A percentile compares a stretch with the other conserved stretches of the same genome.
Evolutionary conservation across 2,329 filamentous ascomycete species (phyloP).

Genomic region (Fusarium devonianum): DNA sequence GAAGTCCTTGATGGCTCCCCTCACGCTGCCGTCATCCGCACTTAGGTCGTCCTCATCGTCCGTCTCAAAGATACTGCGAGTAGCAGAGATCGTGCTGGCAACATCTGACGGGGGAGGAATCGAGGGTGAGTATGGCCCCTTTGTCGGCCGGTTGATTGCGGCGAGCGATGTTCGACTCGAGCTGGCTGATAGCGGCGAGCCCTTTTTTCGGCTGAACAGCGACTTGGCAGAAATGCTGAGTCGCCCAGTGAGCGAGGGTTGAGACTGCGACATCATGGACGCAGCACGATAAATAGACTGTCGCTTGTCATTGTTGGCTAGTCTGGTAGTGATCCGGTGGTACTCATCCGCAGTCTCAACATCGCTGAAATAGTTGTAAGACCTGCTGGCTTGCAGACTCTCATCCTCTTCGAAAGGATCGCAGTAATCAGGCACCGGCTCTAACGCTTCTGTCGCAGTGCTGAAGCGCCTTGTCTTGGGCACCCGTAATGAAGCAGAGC

Average conservation of each 20-base stretch:
- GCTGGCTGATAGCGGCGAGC: conserved; percentile 25
- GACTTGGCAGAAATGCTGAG: conserved; percentile 41
- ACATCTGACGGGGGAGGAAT: conserved; percentile 18
- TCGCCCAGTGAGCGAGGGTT: conserved; percentile 31
- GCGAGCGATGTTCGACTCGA: conserved; percentile 20
- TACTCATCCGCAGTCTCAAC: conserved; percentile 46
- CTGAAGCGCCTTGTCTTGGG: conserved; percentile 27
- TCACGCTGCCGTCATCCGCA: conserved; percentile 28
- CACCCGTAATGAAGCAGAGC: conserved; percentile 24
- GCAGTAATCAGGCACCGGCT: conserved; percentile 9
- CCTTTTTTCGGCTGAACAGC: conserved; percentile 41
- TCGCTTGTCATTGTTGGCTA: conserved; percentile 41
- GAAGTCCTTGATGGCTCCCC: conserved; percentile 34
- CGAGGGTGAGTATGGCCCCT: conserved; percentile 24
- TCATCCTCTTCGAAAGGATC: conserved; percentile 25
- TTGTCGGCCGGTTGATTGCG: conserved; percentile 26
- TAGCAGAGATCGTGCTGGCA: conserved; percentile 19
- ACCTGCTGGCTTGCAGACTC: conserved; percentile 24
- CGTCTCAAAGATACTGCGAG: conserved; percentile 46
- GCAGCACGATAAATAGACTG: conserved; percentile 23
- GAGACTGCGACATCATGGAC: conserved; percentile 21
- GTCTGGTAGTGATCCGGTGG: conserved; percentile 45
- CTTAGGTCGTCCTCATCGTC: conserved; percentile 42
- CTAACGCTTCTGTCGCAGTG: conserved; percentile 11
- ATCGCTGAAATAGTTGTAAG: conserved; percentile 43